These are phyloP conservation scores for Orbilia brochopaga DNA, from an alignment of 2,329 filamentous ascomycete genomes.

Conservation along the genomic window DNA sequence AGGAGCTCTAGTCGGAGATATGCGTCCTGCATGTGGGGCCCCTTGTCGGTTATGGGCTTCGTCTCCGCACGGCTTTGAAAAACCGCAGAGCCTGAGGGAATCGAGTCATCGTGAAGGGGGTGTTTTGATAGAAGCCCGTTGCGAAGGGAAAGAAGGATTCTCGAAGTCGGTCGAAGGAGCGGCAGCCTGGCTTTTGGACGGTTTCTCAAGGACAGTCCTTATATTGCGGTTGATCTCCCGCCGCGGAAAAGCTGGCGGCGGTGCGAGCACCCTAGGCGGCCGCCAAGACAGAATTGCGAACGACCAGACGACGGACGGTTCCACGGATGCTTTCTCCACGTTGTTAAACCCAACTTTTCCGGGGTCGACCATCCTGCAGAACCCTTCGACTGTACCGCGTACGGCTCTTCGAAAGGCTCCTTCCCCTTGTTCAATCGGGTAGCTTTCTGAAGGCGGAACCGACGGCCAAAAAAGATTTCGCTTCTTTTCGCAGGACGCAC, in stretches of 20 bases:
- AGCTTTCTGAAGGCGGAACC: conserved; percentile 26
- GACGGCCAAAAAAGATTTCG: conserved; percentile 20
- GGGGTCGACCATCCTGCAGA: conserved; percentile 30
- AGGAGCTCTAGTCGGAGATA: conserved; percentile 49
- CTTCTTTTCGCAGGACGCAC: conserved; percentile 17
- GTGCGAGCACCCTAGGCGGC: conserved; percentile 28
- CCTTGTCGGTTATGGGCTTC: conserved; percentile 44
- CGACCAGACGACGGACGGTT: too few species aligned
- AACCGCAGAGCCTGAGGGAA: conserved; percentile 40
- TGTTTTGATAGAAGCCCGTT: not conserved
- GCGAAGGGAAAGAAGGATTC: not conserved
- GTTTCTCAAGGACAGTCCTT: conserved; percentile 25
- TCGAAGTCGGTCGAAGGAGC: conserved; percentile 3
- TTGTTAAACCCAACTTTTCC: conserved; percentile 41
- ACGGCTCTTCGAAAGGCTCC: conserved; percentile 28
- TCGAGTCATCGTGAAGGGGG: conserved; percentile 11
- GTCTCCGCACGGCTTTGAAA: conserved; percentile 38
- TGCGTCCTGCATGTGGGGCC: conserved; percentile 26
- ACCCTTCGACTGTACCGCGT: too few species aligned
- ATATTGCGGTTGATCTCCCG: conserved; percentile 44
- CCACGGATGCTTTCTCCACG: conserved; percentile 31
- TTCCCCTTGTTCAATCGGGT: conserved; percentile 24
- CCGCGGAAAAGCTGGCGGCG: conserved; percentile 12
- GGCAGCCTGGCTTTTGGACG: not conserved
- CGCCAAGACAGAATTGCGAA: conserved; percentile 51